Evolutionary conservation across 129 eudicot genomes (phyloP).

Genomic region (Silybum marianum): DNA sequence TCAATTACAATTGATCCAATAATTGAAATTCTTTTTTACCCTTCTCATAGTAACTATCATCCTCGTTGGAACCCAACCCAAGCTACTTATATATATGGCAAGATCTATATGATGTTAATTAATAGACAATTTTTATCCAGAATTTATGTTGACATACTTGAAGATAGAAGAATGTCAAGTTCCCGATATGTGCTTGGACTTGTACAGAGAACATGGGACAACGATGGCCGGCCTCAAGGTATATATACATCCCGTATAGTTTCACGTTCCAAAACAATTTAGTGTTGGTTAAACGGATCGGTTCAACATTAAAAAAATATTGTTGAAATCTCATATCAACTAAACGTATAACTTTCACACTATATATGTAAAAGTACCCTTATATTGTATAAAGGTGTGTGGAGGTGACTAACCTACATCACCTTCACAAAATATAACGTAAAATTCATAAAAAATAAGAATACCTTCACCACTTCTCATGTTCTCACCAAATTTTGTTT

Average conservation of each 20-base stretch:
- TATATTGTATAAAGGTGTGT: not conserved
- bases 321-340: no score
- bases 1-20: no score
- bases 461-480: no score
- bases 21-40: no score
- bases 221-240: slow-evolving; percentile 99
- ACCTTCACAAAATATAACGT: not conserved
- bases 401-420: not conserved
- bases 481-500: no score
- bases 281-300: not conserved
- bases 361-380: not conserved
- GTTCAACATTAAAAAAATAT: no score
- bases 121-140: slow-evolving; percentile 33
- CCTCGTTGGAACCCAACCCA: no score
- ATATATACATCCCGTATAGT: not conserved
- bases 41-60: no score
- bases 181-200: slow-evolving; percentile 81
- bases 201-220: slow-evolving; percentile 90
- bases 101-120: not conserved
- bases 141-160: slow-evolving; percentile 71
- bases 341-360: not conserved
- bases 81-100: no score
- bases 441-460: no score
- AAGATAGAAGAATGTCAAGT: slow-evolving; percentile 73
- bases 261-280: not conserved